A percentile compares a stretch with the other conserved stretches of the same genome.
phyloP scores from a whole-genome alignment of 441 rosid genomes.

The Cnidoscolus chayamansa region DNA sequence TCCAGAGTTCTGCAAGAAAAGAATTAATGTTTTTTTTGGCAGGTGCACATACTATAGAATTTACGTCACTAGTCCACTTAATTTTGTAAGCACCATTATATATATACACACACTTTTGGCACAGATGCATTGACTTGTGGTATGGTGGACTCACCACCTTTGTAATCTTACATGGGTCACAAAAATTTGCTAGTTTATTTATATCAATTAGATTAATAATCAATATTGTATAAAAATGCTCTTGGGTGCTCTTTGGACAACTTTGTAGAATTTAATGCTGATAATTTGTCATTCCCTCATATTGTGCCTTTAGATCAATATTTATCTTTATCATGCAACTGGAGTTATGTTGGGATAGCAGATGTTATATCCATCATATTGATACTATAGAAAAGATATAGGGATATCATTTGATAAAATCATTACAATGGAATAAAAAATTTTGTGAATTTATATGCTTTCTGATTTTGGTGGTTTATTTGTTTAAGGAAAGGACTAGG shows the following conservation, averaged over 20 bases:
- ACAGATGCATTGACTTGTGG: conserved; percentile 12
- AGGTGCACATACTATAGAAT: conserved; percentile 25
- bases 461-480: neutral
- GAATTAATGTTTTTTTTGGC: conserved; percentile 31
- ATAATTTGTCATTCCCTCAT: no score
- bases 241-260: neutral
- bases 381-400: neutral
- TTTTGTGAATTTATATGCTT: no score
- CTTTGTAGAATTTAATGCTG: no score
- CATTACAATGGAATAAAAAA: neutral
- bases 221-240: neutral
- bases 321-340: neutral
- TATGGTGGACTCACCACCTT: neutral
- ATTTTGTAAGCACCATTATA: conserved; percentile 21
- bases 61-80: conserved; percentile 9
- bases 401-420: neutral
- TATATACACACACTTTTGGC: neutral
- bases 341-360: neutral
- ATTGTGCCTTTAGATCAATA: neutral
- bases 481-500: no score
- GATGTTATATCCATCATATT: neutral
- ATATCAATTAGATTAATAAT: neutral
- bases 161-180: neutral
- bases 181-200: neutral
- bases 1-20: conserved; percentile 46